Base-by-base conservation (phyloP, 352 stramenopile genomes). In the Phytophthora uliginosa region DNA sequence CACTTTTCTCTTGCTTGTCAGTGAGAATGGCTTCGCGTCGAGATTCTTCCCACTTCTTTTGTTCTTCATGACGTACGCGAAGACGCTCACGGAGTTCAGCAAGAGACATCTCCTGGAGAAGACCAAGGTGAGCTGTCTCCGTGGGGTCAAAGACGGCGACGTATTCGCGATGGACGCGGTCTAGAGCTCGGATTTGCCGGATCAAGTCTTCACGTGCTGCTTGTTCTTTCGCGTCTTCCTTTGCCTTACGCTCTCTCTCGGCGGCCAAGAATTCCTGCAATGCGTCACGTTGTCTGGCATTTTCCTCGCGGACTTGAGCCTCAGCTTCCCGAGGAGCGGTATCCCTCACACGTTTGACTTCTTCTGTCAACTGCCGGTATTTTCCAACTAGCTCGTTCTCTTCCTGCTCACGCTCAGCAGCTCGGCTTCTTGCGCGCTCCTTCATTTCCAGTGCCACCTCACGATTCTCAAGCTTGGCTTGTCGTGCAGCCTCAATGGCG, bases 61-160 rank as follows among this genome's bases (percentile, higher is more conserved):
- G 83, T 36, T 94, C 74, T 4, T 79, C 70, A 70, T 96, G 82
- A 51, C 91, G 93, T 20, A 95, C 86, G 22, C 91, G 76, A n/a
- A 98, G 73, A 1, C 94, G 84, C 60, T 96, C 92, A 13, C 82
- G 78, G 1, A 96, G 79, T 59, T 98, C 94, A 0, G 91, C 75
- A 5, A 98, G 78, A 15, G 89, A 97, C 94, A 98, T 98, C 65
- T 98, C 94, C 20, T 98, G 88, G 12, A 98, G 79, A 5, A 98
- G 53, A 0, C 93, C 93, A 18, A 97, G 76, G 38, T 97, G 89
- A 18, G 82, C 78, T 15, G 83, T 97, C 70, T 96, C 88, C 3
- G 95, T 97, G 0, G 94, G 94, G 67, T 98, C 93, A 63, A 98
- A 98, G 20, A 97, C 83, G 0, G 83, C 82, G 0, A 97, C 91